These are phyloP conservation scores for Neurospora sp. DNA, from an alignment of 495 filamentous ascomycete genomes.

Conservation along the genomic window DNA sequence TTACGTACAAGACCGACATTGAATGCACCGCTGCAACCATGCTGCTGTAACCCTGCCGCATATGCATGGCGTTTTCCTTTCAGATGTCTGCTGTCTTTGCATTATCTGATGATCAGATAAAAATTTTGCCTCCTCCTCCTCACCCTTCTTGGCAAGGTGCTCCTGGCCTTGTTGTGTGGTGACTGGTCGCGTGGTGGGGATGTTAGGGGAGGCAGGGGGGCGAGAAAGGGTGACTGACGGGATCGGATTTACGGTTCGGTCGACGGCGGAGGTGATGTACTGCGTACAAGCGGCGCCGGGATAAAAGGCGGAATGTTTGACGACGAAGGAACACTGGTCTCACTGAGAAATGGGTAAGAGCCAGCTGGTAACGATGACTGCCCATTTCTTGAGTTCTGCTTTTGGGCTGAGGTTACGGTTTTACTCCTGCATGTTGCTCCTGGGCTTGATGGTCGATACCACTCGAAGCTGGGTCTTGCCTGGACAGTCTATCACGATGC, in stretches of 20 bases:
- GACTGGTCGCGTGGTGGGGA: neutral
- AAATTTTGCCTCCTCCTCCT: neutral
- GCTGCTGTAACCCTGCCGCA: neutral
- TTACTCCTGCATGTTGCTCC: too few species aligned
- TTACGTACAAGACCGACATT: neutral
- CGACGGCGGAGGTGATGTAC: neutral
- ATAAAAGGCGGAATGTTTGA: neutral
- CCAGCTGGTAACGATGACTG: neutral
- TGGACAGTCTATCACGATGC: neutral
- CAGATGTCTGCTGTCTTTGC: neutral
- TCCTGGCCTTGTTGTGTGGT: neutral
- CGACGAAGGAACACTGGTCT: neutral
- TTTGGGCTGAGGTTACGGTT: neutral
- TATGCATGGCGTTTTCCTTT: neutral
- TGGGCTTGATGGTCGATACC: neutral
- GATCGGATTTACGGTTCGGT: neutral
- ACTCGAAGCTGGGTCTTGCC: neutral
- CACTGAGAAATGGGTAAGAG: neutral
- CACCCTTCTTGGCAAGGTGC: neutral
- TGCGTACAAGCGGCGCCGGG: neutral
- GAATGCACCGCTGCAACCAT: neutral
- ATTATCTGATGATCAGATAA: constrained; percentile 20
- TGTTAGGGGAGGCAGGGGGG: neutral
- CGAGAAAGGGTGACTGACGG: neutral
- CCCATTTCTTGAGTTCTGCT: neutral